Percentiles rank a stretch among this genome's conserved stretches.
Conservation (phyloP, 352 stramenopile species). For the Phytopythium cucurbitacearum region DNA sequence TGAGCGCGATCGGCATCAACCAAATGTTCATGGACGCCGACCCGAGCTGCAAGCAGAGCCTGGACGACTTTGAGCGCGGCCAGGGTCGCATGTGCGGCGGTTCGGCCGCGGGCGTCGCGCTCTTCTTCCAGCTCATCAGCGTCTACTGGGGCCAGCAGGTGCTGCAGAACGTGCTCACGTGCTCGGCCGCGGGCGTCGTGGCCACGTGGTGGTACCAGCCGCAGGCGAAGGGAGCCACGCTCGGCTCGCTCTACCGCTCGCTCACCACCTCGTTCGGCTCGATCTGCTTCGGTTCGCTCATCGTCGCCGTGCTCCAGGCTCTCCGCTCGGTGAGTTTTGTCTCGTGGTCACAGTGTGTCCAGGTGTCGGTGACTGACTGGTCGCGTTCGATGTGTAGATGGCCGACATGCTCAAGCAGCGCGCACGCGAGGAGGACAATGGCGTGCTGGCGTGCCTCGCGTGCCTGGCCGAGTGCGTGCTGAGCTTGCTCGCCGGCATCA, state of each 20-base stretch:
- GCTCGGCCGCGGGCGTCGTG: constrained; percentile 72
- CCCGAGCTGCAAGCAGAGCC: constrained; percentile 46
- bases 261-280: constrained; percentile 76
- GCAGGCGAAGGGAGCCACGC: constrained; percentile 43
- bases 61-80: constrained; percentile 22
- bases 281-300: constrained; percentile 84
- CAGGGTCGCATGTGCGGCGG: constrained; percentile 57
- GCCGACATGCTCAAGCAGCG: constrained; percentile 61
- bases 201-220: constrained; percentile 86
- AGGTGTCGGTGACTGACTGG: background rate
- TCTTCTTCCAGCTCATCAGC: constrained; percentile 83
- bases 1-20: constrained; percentile 69
- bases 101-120: constrained; percentile 38
- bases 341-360: background rate
- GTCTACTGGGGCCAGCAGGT: constrained; percentile 86
- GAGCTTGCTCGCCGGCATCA: constrained; percentile 76
- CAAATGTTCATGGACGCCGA: constrained; percentile 63
- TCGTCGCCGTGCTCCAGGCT: constrained; percentile 83
- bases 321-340: constrained; percentile 46
- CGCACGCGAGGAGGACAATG: constrained; percentile 71
- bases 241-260: constrained; percentile 73
- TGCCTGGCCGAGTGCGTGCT: constrained; percentile 88
- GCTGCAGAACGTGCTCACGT: constrained; percentile 82
- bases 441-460: constrained; percentile 66
- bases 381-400: constrained; percentile 31